Evolutionary conservation across 2,329 filamentous ascomycete species (phyloP), one percentile per base, ranked within the genome.

Genomic region (Diaporthe sp.): DNA sequence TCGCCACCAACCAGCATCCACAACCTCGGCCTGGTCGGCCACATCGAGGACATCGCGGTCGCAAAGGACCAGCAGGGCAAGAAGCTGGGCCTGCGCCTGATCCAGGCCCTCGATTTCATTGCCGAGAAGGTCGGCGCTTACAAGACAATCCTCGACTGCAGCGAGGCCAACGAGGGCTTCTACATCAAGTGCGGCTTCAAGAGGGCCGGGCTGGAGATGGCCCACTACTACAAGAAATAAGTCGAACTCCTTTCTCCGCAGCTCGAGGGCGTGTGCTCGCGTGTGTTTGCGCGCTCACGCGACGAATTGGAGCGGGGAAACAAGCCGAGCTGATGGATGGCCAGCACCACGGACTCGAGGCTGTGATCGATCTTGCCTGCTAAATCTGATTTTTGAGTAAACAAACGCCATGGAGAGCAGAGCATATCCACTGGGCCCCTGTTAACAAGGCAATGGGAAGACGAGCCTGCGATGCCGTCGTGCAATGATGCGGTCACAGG

Each of bases 161-260:
- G 94, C 79, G 96, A 98, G 85, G 92, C 94, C 80, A 99, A 98
- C 84, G 95, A 98, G 85, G 96, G 96, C 31, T 98, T 99, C 88
- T 99, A 99, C 84, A 90, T 98, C 84, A 98, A 98, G 89, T 98
- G 97, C 85, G 96, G 96, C 75, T 98, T 98, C 85, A 94, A 95
- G 86, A 89, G 95, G 77, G 96, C 95, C 39, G 97, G 97, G 22
- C 87, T 98, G 74, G 95, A 99, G 86, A 98, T 99, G 97, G 95
- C 96, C 58, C 95, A 98, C 87, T 98, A 98, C 86, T 97, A 97
- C 71, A 95, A 93, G 75, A 74, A 77, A 75, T 77, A 77, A 77
- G 75, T 77, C 57, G 61, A 49, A 70, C 73, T 70, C 25, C 42
- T 4, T 53, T 22, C 15, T 19, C 22, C 17, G 34, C 49, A 39